Evolutionary conservation across 1,284 basidiomycete species (phyloP).

Genomic region (Pseudozyma sp.): DNA sequence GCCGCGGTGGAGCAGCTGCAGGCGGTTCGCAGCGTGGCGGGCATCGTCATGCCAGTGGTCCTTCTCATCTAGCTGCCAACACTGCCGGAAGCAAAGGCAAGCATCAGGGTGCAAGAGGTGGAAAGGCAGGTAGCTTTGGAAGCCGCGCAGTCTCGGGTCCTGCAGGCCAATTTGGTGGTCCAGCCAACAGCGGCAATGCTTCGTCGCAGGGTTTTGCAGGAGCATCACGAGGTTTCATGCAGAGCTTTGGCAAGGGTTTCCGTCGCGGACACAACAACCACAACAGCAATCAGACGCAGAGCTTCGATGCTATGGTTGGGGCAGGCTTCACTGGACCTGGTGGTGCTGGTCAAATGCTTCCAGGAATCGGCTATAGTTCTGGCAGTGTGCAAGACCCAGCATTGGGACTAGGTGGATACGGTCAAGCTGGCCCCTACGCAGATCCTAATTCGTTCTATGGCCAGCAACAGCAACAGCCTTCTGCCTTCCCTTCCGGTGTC

Average conservation of each 20-base stretch:
- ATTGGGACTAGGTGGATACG: slow-evolving; percentile 27
- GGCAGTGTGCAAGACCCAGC: slow-evolving; percentile 25
- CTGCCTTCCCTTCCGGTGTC: slow-evolving; percentile 30
- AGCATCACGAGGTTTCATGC: slow-evolving; percentile 42
- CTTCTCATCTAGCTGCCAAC: slow-evolving; percentile 17
- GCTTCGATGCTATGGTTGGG: slow-evolving; percentile 29
- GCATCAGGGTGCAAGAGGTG: slow-evolving; percentile 30
- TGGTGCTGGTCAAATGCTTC: slow-evolving; percentile 25
- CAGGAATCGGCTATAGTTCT: slow-evolving; percentile 17
- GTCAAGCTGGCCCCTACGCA: neutral
- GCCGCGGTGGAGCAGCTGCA: slow-evolving; percentile 30
- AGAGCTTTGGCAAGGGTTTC: slow-evolving; percentile 47
- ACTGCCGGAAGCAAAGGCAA: slow-evolving; percentile 31
- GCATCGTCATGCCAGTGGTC: slow-evolving; percentile 41
- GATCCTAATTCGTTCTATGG: slow-evolving; percentile 15
- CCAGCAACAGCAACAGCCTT: slow-evolving; percentile 13
- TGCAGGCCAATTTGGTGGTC: slow-evolving; percentile 29
- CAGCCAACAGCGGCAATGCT: slow-evolving; percentile 9
- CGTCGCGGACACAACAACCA: slow-evolving; percentile 27
- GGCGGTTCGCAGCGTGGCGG: slow-evolving; percentile 35
- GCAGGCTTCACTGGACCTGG: slow-evolving; percentile 19
- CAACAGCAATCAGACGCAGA: slow-evolving; percentile 24
- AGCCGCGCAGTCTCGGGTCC: slow-evolving; percentile 42
- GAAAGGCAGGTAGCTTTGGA: slow-evolving; percentile 34
- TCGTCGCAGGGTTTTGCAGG: slow-evolving; percentile 24